These are phyloP conservation scores for Rubia balearica DNA, from an alignment of 305 asterid species.

Conservation along the genomic window DNA sequence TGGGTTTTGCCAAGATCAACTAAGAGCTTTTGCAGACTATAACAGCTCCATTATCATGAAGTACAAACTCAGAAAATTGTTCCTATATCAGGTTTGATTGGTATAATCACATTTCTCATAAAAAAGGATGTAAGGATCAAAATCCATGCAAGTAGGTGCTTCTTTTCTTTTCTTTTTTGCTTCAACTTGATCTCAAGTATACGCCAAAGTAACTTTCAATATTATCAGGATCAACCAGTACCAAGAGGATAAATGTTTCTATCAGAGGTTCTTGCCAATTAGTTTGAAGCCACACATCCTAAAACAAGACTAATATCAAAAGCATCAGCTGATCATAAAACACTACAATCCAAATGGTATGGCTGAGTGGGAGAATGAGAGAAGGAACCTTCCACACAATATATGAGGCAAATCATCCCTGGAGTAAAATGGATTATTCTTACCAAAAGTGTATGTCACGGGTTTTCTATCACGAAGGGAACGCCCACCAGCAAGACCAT, in stretches of 20 bases:
- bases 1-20: neutral
- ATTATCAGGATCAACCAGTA: neutral
- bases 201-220: neutral
- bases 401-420: neutral
- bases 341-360: slow-evolving; percentile 1
- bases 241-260: neutral
- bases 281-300: neutral
- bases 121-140: neutral
- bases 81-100: neutral
- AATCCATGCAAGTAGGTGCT: neutral
- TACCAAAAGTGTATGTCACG: slow-evolving; percentile 92
- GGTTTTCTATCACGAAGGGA: slow-evolving; percentile 98
- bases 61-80: neutral
- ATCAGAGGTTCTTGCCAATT: neutral
- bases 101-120: neutral
- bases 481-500: slow-evolving; percentile 73
- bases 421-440: slow-evolving; percentile 7
- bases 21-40: neutral
- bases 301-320: neutral
- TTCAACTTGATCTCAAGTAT: neutral
- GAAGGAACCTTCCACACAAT: neutral
- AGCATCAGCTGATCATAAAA: neutral
- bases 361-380: neutral
- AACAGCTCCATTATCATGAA: neutral
- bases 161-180: neutral